Evolutionary conservation across 2,329 filamentous ascomycete species (phyloP), one percentile per base, ranked within the genome.

Genomic region (Exophiala aquamarina): DNA sequence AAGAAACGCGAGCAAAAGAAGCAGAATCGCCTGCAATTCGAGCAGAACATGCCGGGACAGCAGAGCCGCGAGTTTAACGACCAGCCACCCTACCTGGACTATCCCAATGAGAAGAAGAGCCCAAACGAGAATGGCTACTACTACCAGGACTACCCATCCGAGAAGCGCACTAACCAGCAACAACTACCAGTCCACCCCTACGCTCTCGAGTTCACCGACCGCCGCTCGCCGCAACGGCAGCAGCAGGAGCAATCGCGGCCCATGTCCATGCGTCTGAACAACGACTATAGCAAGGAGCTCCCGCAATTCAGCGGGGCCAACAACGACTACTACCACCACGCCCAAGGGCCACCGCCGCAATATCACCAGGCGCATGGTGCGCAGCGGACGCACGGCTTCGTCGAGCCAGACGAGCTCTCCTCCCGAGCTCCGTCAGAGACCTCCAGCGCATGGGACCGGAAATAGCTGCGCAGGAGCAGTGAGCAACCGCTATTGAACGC

Each of bases 381-480:
- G 11, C 35, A 37, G 8, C n/a, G 19, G 10, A 37, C 10, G 11
- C 8, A 6, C 8, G 35, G 35, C 7, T 37, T 37, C 18, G 35
- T 37, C 11, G 35, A 37, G 35, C 35, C 35, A 6, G 35, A 37
- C 7, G 35, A 37, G 35, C 11, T 37, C 10, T 37, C 35, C 10
- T 18, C 8, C 7, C 20, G 10, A 10, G 35, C 18, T 37, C n/a
- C 18, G 35, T 37, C 10, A 18, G 35, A 17, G 19, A 7, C 10
- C 14, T 17, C 32, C 10, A 15, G 18, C 15, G 11, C 15, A 17
- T 20, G 18, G 18, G 11, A 37, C 8, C 14, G 18, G 35, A 13
- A 37, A n/a, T n/a, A n/a, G n/a, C n/a, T n/a, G 18, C 7, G 11
- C 19, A 13, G 19, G 35, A 21, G 35, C n/a, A 14, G 32, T 14